phyloP scores from a whole-genome alignment of 2,329 filamentous ascomycete genomes.

The Monilinia aucupariae region DNA sequence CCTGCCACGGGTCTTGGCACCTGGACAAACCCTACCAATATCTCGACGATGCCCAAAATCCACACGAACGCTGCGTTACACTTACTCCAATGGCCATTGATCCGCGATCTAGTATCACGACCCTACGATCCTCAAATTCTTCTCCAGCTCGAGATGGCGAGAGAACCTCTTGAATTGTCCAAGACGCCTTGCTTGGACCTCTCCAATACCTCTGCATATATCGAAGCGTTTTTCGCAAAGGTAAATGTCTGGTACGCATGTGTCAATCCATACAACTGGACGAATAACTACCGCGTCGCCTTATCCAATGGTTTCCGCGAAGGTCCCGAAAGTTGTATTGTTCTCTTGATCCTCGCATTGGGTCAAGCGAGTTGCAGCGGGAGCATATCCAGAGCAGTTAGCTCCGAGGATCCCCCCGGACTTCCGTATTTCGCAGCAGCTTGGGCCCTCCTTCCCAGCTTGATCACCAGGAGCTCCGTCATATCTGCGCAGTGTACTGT shows the following conservation, averaged over 20 bases:
- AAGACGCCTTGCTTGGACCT: conserved; percentile 64
- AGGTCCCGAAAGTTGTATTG: conserved; percentile 76
- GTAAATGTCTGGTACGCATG: conserved; percentile 85
- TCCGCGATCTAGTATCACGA: conserved; percentile 68
- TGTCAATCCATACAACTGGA: conserved; percentile 78
- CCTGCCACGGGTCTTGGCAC: conserved; percentile 64
- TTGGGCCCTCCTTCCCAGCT: conserved; percentile 68
- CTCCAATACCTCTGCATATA: conserved; percentile 68
- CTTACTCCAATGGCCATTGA: conserved; percentile 74
- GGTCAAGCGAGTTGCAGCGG: conserved; percentile 71
- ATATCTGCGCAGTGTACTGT: conserved; percentile 75
- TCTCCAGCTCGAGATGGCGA: conserved; percentile 73
- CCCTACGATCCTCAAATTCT: conserved; percentile 78
- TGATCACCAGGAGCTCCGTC: conserved; percentile 76
- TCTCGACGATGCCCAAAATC: conserved; percentile 79
- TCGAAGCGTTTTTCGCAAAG: conserved; percentile 72
- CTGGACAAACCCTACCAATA: conserved; percentile 63
- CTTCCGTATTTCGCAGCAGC: conserved; percentile 75
- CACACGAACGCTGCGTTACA: conserved; percentile 78
- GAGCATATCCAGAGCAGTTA: conserved; percentile 67
- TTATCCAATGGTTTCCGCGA: conserved; percentile 71
- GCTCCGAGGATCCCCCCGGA: conserved; percentile 66
- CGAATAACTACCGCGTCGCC: conserved; percentile 67
- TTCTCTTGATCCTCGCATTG: conserved; percentile 70
- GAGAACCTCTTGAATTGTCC: conserved; percentile 65